phyloP scores from a whole-genome alignment of 23 red algal species.

The Chondrus crispus region DNA sequence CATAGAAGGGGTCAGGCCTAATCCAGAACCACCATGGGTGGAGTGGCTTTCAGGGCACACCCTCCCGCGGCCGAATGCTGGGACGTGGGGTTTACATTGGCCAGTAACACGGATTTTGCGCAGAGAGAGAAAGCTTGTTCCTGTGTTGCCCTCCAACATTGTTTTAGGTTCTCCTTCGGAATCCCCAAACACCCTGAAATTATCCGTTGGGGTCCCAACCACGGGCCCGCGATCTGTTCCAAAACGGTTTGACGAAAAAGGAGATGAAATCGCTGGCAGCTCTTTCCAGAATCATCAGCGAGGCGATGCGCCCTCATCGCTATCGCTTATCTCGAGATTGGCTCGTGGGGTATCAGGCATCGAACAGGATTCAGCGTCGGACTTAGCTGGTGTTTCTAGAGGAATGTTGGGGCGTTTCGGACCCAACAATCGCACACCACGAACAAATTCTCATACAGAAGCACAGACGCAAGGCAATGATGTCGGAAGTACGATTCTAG shows the following conservation, averaged over 20 bases:
- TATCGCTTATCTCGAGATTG: too few species aligned
- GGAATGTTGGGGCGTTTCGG: too few species aligned
- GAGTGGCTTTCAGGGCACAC: background rate
- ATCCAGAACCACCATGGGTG: conserved; percentile 1
- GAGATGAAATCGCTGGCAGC: background rate
- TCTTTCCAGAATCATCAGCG: too few species aligned
- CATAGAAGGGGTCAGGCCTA: background rate
- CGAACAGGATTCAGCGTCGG: too few species aligned
- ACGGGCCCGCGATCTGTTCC: background rate
- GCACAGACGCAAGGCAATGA: too few species aligned
- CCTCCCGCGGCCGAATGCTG: background rate
- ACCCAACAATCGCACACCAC: too few species aligned
- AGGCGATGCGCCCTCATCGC: too few species aligned
- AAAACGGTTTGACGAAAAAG: background rate
- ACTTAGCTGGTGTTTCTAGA: too few species aligned
- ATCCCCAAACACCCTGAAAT: background rate
- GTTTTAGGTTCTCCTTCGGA: background rate
- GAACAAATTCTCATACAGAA: too few species aligned
- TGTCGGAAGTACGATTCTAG: too few species aligned
- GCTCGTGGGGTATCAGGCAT: too few species aligned
- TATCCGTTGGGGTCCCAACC: background rate
- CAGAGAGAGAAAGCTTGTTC: background rate
- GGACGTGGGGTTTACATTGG: background rate
- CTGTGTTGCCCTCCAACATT: background rate
- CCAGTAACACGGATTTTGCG: background rate